A percentile compares a stretch with the other conserved stretches of the same genome.
These are phyloP conservation scores for Trypethelium eluteriae DNA, from an alignment of 495 filamentous ascomycete species.

Conservation along the genomic window DNA sequence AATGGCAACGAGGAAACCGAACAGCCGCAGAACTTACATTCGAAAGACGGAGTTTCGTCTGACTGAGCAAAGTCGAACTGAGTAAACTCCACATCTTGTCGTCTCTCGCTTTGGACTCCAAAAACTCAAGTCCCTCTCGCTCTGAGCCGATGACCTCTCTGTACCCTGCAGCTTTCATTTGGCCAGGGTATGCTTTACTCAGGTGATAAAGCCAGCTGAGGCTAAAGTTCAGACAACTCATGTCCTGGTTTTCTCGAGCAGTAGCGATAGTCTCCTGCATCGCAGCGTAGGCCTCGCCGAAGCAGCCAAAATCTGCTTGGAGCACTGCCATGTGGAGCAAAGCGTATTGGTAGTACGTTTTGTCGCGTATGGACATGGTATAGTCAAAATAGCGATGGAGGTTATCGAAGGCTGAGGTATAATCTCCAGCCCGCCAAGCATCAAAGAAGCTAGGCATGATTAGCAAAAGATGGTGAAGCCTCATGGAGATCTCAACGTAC, in stretches of 20 bases:
- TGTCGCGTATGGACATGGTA: constrained; percentile 79
- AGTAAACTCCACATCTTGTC: constrained; percentile 79
- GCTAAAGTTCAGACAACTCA: constrained; percentile 86
- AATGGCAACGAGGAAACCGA: neutral
- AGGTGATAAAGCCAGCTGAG: constrained; percentile 98
- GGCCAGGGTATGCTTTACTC: constrained; percentile 69
- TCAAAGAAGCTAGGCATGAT: constrained; percentile 56
- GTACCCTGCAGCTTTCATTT: constrained; percentile 62
- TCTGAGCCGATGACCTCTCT: constrained; percentile 69
- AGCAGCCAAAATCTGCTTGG: constrained; percentile 91
- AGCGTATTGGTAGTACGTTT: constrained; percentile 91
- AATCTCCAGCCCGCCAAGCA: constrained; percentile 85
- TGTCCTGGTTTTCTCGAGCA: constrained; percentile 85
- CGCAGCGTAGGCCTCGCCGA: constrained; percentile 79
- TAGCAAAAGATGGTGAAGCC: constrained; percentile 16
- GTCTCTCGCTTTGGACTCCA: constrained; percentile 84
- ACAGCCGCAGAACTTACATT: constrained; percentile 38
- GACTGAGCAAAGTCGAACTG: constrained; percentile 76
- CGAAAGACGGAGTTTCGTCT: constrained; percentile 70
- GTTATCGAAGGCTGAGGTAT: constrained; percentile 78
- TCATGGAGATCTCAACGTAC: constrained; percentile 36
- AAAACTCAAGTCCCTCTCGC: constrained; percentile 71
- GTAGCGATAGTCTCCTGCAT: constrained; percentile 90
- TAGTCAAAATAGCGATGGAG: constrained; percentile 97
- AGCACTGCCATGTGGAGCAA: constrained; percentile 88